phyloP scores from a whole-genome alignment of 2,329 filamentous ascomycete genomes.

The Periconia macrospinosa region DNA sequence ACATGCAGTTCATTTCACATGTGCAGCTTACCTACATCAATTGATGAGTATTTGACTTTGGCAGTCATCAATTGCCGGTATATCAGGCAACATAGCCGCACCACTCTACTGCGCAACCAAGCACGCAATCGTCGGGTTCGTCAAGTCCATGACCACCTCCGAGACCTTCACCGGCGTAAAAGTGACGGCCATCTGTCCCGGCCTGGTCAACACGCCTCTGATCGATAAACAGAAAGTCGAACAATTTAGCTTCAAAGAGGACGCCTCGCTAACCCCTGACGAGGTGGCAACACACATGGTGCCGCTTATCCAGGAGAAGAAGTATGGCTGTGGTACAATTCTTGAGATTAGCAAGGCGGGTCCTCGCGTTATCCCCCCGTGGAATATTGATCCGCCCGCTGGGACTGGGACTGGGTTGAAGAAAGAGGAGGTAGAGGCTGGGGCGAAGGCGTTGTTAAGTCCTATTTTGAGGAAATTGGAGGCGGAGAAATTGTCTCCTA shows the following conservation, averaged over 20 bases:
- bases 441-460: constrained; percentile 19
- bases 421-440: constrained; percentile 14
- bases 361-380: constrained; percentile 27
- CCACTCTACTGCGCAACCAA: constrained; percentile 36
- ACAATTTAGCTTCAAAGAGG: constrained; percentile 22
- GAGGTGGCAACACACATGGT: constrained; percentile 24
- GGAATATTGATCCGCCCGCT: constrained; percentile 26
- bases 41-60: not conserved
- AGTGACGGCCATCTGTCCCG: constrained; percentile 32
- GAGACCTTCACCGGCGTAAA: constrained; percentile 34
- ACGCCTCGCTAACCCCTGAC: constrained; percentile 19
- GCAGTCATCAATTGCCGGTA: constrained; percentile 28
- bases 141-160: constrained; percentile 28
- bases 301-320: constrained; percentile 30
- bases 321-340: constrained; percentile 29
- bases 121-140: constrained; percentile 35
- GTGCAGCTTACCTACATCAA: too few relatives aligned
- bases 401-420: constrained; percentile 22
- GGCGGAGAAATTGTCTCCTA: constrained; percentile 13
- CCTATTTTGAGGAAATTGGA: constrained; percentile 23
- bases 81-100: constrained; percentile 26
- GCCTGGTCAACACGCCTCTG: constrained; percentile 27
- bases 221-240: constrained; percentile 22
- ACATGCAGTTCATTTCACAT: too few relatives aligned
- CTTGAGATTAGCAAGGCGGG: constrained; percentile 24